These are phyloP conservation scores for Brassica incana DNA, from an alignment of 345 rosid genomes.

Conservation along the genomic window DNA sequence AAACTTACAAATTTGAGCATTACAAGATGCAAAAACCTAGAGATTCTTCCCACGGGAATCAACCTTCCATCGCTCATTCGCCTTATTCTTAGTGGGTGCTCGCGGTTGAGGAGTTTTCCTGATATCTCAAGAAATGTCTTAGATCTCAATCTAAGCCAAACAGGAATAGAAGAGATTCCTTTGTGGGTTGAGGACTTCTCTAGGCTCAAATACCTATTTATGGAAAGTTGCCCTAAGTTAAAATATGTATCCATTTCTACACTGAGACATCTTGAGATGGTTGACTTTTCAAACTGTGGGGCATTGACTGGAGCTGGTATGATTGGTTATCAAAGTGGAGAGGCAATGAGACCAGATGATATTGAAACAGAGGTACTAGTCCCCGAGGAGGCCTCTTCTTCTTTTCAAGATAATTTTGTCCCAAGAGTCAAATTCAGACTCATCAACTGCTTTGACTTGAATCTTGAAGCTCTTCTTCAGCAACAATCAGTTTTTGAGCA, in stretches of 20 bases:
- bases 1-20: not conserved
- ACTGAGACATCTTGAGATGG: not conserved
- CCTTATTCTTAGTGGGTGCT: not conserved
- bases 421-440: not conserved
- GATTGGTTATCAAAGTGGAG: not conserved
- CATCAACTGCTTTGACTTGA: not conserved
- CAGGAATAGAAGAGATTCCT: not conserved
- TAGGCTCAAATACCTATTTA: not conserved
- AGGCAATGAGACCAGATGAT: not conserved
- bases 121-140: conserved; percentile 1
- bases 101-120: not conserved
- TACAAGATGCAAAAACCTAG: not conserved
- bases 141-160: not conserved
- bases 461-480: not conserved
- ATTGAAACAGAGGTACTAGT: not conserved
- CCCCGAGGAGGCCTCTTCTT: not conserved
- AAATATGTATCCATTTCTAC: not conserved
- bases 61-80: not conserved
- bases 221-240: not conserved
- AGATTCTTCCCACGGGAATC: not conserved
- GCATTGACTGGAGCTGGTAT: not conserved
- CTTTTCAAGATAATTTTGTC: not conserved
- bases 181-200: not conserved
- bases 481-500: not conserved
- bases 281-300: not conserved